Evolutionary conservation across 2,329 filamentous ascomycete species (phyloP), one percentile per base, ranked within the genome.

Genomic region (Scleromitrula shiraiana): DNA sequence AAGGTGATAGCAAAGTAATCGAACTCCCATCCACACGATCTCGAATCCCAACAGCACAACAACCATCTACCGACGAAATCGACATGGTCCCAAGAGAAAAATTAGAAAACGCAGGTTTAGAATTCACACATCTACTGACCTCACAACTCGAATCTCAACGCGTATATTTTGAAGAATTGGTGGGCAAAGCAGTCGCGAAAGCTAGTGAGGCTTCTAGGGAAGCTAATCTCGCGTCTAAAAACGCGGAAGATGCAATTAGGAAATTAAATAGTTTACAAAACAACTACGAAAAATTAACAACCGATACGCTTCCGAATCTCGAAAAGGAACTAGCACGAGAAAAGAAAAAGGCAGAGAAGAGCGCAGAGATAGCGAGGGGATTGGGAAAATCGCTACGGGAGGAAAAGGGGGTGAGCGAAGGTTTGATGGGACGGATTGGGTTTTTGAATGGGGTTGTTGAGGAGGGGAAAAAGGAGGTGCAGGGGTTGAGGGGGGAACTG

Each of bases 41-140:
- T 8, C 22, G 35, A n/a, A n/a, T n/a, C n/a, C n/a, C n/a, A n/a
- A n/a, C n/a, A n/a, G n/a, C n/a, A n/a, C 9, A 48, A 43, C 0
- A 20, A 20, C 14, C 30, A 41, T n/a, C 35, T 27, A 39, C 49
- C 10, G 46, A 50, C 2, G 74, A 77, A 53, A 76, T 78, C 32
- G 86, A 89, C 51, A 78, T 82, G 10, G 84, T 90, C 6, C 84
- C 86, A 1, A 72, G 84, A 17, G 76, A 77, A 37, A 83, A 83
- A 62, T 65, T 83, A 8, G 79, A 83, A 54, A 87, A 80, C 61
- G 94, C 97, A 63, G 88, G 88, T 24, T 77, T 93, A 56, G 93
- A 98, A 68, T 98, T 97, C 65, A 93, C 91, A 0, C 90, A 96
- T 62, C 78, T 98, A 2, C 78, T 98, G 9, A 94, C 88, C 3